phyloP scores from a whole-genome alignment of 2,329 filamentous ascomycete genomes.

The Penicillium sp. region DNA sequence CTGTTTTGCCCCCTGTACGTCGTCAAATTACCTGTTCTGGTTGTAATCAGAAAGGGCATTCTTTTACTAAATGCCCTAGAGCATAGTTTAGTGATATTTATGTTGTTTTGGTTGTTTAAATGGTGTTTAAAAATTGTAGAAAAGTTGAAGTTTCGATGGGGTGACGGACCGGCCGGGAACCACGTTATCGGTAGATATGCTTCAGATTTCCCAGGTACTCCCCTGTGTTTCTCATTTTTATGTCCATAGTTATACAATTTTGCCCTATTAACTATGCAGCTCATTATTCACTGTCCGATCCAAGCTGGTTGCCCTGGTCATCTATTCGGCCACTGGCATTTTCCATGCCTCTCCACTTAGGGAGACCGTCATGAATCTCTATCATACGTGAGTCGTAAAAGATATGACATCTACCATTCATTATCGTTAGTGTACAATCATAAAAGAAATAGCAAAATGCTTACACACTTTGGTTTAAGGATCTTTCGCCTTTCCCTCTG shows the following conservation, averaged over 20 bases:
- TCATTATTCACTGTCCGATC: no score
- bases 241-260: no score
- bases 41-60: not conserved
- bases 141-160: no score
- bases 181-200: no score
- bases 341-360: conserved; percentile 74
- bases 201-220: no score
- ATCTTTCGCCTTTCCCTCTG: conserved; percentile 57
- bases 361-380: conserved; percentile 74
- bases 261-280: no score
- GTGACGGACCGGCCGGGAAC: no score
- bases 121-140: no score
- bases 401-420: conserved; percentile 78
- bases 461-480: no score
- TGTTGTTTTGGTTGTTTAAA: not conserved
- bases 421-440: no score
- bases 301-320: conserved; percentile 46
- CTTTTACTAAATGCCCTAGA: not conserved
- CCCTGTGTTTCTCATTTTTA: no score
- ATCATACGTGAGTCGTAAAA: conserved; percentile 76
- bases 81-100: not conserved
- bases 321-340: conserved; percentile 61
- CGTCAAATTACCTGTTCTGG: conserved; percentile 1
- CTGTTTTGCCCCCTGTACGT: conserved; percentile 2
- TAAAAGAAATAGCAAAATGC: no score